A percentile compares a stretch with the other conserved stretches of the same genome.
Conservation (phyloP, 2,329 filamentous ascomycete genomes). For the Arthrobotrys sphaeroides region DNA sequence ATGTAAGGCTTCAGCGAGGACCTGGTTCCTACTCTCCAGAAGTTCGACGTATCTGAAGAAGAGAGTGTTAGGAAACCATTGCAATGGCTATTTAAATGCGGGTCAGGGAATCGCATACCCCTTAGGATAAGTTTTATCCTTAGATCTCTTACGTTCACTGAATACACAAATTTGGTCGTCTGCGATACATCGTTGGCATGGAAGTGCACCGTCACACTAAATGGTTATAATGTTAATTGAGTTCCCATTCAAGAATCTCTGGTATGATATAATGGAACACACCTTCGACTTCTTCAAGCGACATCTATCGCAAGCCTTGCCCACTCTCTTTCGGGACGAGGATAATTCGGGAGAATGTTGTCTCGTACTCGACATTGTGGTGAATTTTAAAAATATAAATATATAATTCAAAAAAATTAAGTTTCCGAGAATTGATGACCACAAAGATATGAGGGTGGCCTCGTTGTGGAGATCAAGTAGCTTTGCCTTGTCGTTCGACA, state of each 20-base stretch:
- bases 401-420: constrained; percentile 2
- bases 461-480: background rate
- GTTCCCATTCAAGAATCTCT: background rate
- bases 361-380: constrained; percentile 48
- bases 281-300: constrained; percentile 52
- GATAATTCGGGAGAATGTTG: constrained; percentile 48
- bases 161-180: constrained; percentile 50
- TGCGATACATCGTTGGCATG: constrained; percentile 46
- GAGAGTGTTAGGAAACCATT: background rate
- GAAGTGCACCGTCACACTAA: constrained; percentile 44
- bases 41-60: constrained; percentile 40
- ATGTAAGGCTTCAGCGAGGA: constrained; percentile 45
- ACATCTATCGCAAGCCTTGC: constrained; percentile 50
- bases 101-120: constrained; percentile 16
- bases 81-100: background rate
- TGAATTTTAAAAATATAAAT: constrained; percentile 3
- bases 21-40: constrained; percentile 47
- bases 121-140: constrained; percentile 51
- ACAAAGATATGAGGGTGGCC: background rate
- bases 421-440: background rate
- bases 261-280: background rate
- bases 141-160: constrained; percentile 51
- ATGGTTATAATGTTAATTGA: background rate
- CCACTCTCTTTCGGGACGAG: constrained; percentile 48
- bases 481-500: background rate